Percentiles rank a stretch among this genome's conserved stretches.
Conservation (phyloP, 1,139 yeast genomes). For the Yamadazyma taylorii region DNA sequence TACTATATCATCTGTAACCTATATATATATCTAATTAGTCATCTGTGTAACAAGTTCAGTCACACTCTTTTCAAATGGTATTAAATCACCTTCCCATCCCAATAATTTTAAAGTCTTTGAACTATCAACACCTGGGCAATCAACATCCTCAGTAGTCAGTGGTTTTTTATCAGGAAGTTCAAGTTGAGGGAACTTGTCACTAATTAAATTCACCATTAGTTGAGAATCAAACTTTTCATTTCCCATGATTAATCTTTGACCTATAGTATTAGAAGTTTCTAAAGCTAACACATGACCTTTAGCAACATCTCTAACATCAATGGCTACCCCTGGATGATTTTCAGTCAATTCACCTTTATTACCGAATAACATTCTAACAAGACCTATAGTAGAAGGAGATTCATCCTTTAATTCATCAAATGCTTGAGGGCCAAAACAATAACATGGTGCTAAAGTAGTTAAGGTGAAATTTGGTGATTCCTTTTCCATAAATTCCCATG, state of each 20-base stretch:
- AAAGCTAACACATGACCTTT: conserved; percentile 31
- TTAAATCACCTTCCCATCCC: conserved; percentile 29
- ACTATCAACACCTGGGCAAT: conserved; percentile 20
- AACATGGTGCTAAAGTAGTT: conserved; percentile 47
- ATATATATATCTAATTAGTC: background rate
- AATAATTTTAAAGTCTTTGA: conserved; percentile 26
- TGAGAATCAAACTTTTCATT: conserved; percentile 27
- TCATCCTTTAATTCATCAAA: conserved; percentile 22
- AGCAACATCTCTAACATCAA: conserved; percentile 40
- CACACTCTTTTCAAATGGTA: conserved; percentile 28
- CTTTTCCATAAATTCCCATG: conserved; percentile 29
- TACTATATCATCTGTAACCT: no score
- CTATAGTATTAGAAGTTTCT: conserved; percentile 22
- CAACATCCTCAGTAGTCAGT: conserved; percentile 1
- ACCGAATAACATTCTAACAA: conserved; percentile 9
- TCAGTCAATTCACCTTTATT: conserved; percentile 15
- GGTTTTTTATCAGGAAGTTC: conserved; percentile 2
- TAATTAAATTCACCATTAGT: conserved; percentile 27
- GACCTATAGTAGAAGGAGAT: conserved; percentile 6
- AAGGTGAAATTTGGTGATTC: conserved; percentile 41
- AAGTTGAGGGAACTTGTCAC: conserved; percentile 24
- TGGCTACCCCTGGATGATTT: conserved; percentile 24
- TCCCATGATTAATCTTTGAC: conserved; percentile 23
- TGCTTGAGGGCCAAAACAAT: conserved; percentile 46
- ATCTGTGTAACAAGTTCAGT: conserved; percentile 21